phyloP scores from a whole-genome alignment of 192 early-diverging fungal genomes.

The Gaertneriomyces semiglobifer region DNA sequence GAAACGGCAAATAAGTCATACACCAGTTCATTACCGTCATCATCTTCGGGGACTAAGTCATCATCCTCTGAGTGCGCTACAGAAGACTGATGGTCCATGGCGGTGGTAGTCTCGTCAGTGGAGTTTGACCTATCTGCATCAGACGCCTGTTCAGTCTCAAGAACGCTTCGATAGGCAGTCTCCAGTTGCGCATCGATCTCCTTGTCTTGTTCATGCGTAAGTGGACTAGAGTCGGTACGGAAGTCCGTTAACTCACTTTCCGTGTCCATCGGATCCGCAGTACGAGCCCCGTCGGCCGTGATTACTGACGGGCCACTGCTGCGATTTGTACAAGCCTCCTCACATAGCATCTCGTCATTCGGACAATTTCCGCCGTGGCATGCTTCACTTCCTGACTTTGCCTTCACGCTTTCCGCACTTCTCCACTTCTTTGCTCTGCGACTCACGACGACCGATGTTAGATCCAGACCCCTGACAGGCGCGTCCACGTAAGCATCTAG shows the following conservation, averaged over 20 bases:
- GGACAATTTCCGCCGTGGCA: no score
- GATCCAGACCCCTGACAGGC: constrained; percentile 61
- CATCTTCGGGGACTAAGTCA: neutral
- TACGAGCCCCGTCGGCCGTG: neutral
- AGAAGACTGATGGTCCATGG: neutral
- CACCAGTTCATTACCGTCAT: constrained; percentile 27
- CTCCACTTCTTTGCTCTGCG: constrained; percentile 20
- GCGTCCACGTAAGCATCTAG: constrained; percentile 71
- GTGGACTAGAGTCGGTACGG: neutral
- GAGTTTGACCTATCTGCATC: constrained; percentile 5
- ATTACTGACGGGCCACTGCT: neutral
- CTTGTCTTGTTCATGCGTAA: neutral
- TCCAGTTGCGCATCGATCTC: neutral
- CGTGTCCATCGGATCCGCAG: neutral
- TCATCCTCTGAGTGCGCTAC: neutral
- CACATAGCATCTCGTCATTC: neutral
- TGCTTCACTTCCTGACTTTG: neutral
- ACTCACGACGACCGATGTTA: constrained; percentile 44
- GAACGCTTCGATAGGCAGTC: neutral
- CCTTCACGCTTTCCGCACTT: neutral
- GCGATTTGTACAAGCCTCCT: neutral
- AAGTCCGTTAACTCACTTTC: neutral
- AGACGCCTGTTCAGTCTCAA: neutral
- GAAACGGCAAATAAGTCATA: constrained; percentile 77
- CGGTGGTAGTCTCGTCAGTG: neutral